Base-by-base conservation (phyloP, 2,329 filamentous ascomycete genomes). In the Nemania sp. region DNA sequence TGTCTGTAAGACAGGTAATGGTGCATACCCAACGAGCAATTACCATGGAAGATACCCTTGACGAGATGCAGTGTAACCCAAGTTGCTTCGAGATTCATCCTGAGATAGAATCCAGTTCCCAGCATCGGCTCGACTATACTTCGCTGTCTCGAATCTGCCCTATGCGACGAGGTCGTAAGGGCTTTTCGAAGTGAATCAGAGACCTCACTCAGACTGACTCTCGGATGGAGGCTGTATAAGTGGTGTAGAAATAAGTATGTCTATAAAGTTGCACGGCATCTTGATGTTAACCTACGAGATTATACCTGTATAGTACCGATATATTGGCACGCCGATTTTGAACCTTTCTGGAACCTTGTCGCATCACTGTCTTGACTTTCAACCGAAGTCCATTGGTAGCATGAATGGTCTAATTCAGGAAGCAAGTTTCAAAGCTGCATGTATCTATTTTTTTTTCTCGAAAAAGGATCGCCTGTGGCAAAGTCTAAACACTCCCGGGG, bases 371-470 rank as follows among this genome's bases (percentile, higher is more conserved):
- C 53, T 54, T 62, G 47, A 37, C 52, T 62, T 56, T 49, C 49
- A 59, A 59, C 62, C 62, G 62, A 59, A 49, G 43, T 57, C 39
- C 57, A 25, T 59, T 32, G 32, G 56, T 49, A 62, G 47, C 48
- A 54, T 46, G 29, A 60, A 20, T 51, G 45, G 46, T 43, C 59
- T 40, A 49, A 37, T 55, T 54, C 47, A 57, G 60, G 62, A 63
- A 62, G 57, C 49, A 52, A 52, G 59, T 65, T 65, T 65, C 62
- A 62, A 62, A 54, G 54, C 60, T 63, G 60, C 60, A 63, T 60
- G 47, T 53, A 59, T 37, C 49, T 57, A 54, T 48, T 53, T 54
- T 59, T 43, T 62, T 57, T 60, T 60, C 50, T 45, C 35, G 45
- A 53, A 52, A 52, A 56, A 39, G 11, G 35, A 39, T 39, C 15